Base-by-base conservation (phyloP, 257 asterid species). In the Fraxinus quadrangulata region DNA sequence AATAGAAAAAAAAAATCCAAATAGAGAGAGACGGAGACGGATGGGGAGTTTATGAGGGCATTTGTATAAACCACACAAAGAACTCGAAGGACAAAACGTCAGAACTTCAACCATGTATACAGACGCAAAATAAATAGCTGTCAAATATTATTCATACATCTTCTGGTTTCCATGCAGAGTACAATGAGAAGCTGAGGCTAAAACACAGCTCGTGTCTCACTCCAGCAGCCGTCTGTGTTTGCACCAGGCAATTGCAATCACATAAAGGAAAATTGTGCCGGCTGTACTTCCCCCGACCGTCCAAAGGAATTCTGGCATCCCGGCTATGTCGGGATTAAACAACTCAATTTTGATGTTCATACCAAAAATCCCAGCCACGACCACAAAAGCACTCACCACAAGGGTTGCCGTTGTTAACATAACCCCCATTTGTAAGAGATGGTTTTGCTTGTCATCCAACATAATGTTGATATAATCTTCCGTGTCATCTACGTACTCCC, bases 401-500 rank as follows among this genome's bases (percentile, higher is more conserved):
- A 90, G 89, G 45, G 88, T 87, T 33, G 91, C 92, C 3, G 91
- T 87, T 9, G 85, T 85, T 54, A 90, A 31, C 92, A 86, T 87
- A 16, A 90, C 92, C 16, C 87, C 90, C 90, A 85, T 88, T 81
- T 88, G 92, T 31, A 88, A 83, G 47, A 88, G 88, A 81, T 88
- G 90, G 23, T 88, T 88, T 54, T 88, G 92, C 77, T 88, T 88
- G 89, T 88, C 92, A 13, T 88, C 92, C 81, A 88, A 67, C 92
- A 88, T 88, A 1, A 86, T 88, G 47, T 88, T 88, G 75, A 88
- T 88, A 83, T 88, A 88, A 78, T 86, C 92, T 67, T 88, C 92
- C 0, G 92, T 86, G 45, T 86, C 92, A 10, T 86, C 92, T 3
- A 88, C 92, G 6, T 88, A 86, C 79, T 88, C 92, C 81, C 92